phyloP scores from a whole-genome alignment of 2,329 filamentous ascomycete genomes.

The Xylaria sp. region DNA sequence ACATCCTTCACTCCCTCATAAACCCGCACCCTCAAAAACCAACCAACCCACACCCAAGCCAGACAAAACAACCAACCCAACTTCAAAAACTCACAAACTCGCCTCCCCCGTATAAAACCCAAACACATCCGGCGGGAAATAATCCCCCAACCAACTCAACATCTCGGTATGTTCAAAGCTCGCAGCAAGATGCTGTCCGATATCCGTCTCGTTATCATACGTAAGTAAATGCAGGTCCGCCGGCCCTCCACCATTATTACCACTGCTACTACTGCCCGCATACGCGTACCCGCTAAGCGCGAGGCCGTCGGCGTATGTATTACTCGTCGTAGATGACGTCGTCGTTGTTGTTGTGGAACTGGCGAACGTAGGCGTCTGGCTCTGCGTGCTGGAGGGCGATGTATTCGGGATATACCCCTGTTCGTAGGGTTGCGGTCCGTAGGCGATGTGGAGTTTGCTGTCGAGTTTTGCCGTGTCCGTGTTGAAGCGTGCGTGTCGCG shows the following conservation, averaged over 20 bases:
- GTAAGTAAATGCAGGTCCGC: constrained; percentile 30
- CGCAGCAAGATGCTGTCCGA: constrained; percentile 29
- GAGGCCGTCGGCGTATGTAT: constrained; percentile 27
- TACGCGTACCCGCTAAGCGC: constrained; percentile 32
- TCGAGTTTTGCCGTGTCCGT: constrained; percentile 34
- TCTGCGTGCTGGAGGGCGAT: constrained; percentile 40
- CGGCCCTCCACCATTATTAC: too few relatives aligned
- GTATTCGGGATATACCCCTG: constrained; percentile 25
- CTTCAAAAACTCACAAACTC: constrained; percentile 13
- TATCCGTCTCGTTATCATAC: constrained; percentile 34
- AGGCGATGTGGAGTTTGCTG: constrained; percentile 29
- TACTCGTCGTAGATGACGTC: not conserved
- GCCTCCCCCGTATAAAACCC: constrained; percentile 28
- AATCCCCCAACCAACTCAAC: constrained; percentile 35
- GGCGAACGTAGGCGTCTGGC: constrained; percentile 23
- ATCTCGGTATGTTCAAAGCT: constrained; percentile 33
- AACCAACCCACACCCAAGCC: too few relatives aligned
- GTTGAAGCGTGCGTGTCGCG: constrained; percentile 24
- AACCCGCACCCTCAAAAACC: too few relatives aligned
- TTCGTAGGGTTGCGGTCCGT: constrained; percentile 37
- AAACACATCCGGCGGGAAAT: constrained; percentile 31
- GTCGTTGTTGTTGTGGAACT: constrained; percentile 1
- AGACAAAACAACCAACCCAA: too few relatives aligned
- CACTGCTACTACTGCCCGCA: constrained; percentile 5
- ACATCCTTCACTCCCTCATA: too few relatives aligned